Evolutionary conservation across 331 rosid species (phyloP).

Genomic region (Malus hybrid): DNA sequence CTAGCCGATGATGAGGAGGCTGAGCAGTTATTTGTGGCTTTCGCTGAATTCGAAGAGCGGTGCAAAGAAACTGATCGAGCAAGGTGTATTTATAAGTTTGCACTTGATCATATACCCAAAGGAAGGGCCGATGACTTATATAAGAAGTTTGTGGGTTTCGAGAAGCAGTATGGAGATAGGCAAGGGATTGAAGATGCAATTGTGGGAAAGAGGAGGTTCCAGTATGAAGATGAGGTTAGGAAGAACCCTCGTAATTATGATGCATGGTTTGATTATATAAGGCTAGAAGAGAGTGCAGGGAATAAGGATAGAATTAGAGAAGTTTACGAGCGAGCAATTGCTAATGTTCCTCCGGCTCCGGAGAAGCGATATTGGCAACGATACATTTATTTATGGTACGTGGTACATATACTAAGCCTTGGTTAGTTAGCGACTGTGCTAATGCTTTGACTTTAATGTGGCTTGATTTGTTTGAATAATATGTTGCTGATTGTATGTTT

Average conservation of each 20-base stretch:
- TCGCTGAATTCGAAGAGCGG: slow-evolving; percentile 80
- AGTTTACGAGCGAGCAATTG: slow-evolving; percentile 79
- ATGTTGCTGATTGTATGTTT: slow-evolving; percentile 13
- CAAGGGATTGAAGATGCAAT: slow-evolving; percentile 88
- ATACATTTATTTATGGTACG: slow-evolving; percentile 79
- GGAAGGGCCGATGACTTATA: slow-evolving; percentile 85
- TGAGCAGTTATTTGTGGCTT: slow-evolving; percentile 70
- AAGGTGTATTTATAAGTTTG: slow-evolving; percentile 64
- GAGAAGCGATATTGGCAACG: slow-evolving; percentile 97
- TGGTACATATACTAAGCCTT: neutral
- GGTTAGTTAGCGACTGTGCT: neutral
- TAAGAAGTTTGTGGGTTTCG: slow-evolving; percentile 72
- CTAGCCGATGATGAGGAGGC: slow-evolving; percentile 82
- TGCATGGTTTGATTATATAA: slow-evolving; percentile 78
- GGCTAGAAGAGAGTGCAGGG: slow-evolving; percentile 87
- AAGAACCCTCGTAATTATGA: slow-evolving; percentile 80
- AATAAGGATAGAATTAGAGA: slow-evolving; percentile 65
- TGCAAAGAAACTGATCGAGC: slow-evolving; percentile 80
- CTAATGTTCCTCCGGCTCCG: slow-evolving; percentile 86
- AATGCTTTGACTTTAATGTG: neutral
- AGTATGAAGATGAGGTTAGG: slow-evolving; percentile 84
- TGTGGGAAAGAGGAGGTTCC: slow-evolving; percentile 86
- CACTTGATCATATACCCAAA: slow-evolving; percentile 85
- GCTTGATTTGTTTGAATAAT: neutral
- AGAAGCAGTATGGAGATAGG: slow-evolving; percentile 71